Evolutionary conservation across 2,329 filamentous ascomycete species (phyloP).

Genomic region (Fusarium euwallaceae): DNA sequence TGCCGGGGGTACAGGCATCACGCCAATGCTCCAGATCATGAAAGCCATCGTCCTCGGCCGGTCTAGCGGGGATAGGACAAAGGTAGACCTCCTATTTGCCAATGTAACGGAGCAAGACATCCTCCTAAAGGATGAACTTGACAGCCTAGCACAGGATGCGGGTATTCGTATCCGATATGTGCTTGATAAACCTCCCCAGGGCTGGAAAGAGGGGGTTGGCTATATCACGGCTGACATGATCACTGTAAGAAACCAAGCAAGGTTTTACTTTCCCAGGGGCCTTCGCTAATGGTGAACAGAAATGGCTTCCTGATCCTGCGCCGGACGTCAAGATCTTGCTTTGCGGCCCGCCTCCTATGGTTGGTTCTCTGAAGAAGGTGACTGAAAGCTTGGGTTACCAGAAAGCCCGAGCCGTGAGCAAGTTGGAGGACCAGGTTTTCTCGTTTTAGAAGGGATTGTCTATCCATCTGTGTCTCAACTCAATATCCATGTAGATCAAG

Average conservation of each 20-base stretch:
- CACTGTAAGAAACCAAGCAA: neutral
- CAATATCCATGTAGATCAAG: neutral
- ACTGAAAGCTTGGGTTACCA: neutral
- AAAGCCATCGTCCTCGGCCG: neutral
- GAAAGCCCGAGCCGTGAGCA: neutral
- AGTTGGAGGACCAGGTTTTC: neutral
- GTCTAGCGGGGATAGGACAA: neutral
- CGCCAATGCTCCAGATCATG: neutral
- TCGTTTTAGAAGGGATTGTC: neutral
- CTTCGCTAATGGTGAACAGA: neutral
- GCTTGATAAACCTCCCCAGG: neutral
- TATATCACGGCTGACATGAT: neutral
- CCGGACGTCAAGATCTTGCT: neutral
- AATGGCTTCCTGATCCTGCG: neutral
- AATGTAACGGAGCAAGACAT: neutral
- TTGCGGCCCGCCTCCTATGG: neutral
- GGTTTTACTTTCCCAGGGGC: neutral
- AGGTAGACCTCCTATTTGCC: neutral
- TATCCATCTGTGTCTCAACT: too few relatives aligned
- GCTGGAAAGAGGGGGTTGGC: neutral
- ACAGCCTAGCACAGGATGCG: fast-evolving
- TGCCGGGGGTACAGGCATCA: neutral
- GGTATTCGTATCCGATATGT: neutral
- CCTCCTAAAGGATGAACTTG: neutral
- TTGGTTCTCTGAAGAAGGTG: neutral